phyloP scores from a whole-genome alignment of 2,329 filamentous ascomycete species.

The Hypoxylon sp. region DNA sequence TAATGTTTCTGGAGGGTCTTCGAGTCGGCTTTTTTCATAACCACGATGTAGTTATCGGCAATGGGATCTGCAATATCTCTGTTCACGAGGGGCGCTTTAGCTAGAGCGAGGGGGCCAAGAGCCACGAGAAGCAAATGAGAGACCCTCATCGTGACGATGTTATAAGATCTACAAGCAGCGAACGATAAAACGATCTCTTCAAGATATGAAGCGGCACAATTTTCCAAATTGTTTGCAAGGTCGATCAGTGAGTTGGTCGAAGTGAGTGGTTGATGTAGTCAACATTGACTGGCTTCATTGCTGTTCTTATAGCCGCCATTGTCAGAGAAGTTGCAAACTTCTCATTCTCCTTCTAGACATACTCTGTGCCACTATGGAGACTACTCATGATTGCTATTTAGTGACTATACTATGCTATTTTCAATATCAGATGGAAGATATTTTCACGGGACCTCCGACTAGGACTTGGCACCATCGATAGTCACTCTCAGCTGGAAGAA shows the following conservation, averaged over 20 bases:
- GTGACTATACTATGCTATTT: background rate
- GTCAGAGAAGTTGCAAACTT: background rate
- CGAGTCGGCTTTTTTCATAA: constrained; percentile 41
- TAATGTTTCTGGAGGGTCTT: constrained; percentile 39
- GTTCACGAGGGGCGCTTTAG: constrained; percentile 43
- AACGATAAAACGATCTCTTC: background rate
- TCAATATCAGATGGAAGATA: constrained; percentile 8
- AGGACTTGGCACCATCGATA: background rate
- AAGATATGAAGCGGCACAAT: background rate
- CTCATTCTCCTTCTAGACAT: background rate
- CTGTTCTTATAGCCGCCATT: constrained; percentile 4
- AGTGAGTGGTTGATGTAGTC: background rate
- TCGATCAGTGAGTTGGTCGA: constrained; percentile 8
- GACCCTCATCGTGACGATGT: constrained; percentile 35
- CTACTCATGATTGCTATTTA: background rate
- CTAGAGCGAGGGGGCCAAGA: constrained; percentile 31
- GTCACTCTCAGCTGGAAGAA: background rate
- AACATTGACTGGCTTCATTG: background rate
- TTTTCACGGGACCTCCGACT: constrained; percentile 2
- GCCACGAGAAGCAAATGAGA: constrained; percentile 25
- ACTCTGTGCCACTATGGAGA: background rate
- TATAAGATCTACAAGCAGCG: background rate
- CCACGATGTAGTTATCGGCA: constrained; percentile 48
- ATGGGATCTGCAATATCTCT: constrained; percentile 38
- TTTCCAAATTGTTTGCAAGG: background rate